phyloP scores from a whole-genome alignment of 768 basidiomycete genomes.

The Plicaturopsis crispa region DNA sequence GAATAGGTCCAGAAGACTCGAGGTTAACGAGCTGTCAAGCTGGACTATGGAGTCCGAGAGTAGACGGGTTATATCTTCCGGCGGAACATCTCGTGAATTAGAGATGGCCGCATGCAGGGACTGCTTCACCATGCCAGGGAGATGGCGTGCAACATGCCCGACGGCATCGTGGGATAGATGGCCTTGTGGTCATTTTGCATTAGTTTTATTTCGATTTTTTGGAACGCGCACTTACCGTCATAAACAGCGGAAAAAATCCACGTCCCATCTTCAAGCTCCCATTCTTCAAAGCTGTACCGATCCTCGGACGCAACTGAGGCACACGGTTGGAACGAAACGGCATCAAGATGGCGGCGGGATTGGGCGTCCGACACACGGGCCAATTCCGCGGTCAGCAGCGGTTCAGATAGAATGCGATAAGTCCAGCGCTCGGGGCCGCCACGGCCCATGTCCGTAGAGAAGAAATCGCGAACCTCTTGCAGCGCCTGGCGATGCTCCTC shows the following conservation, averaged over 20 bases:
- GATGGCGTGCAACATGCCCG: conserved; percentile 24
- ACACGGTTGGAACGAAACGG: conserved; percentile 45
- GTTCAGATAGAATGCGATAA: conserved; percentile 39
- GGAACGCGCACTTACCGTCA: conserved; percentile 30
- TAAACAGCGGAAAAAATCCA: conserved; percentile 43
- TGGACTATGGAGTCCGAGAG: conserved; percentile 27
- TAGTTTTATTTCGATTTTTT: not conserved
- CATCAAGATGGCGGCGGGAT: too few species aligned
- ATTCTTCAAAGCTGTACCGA: conserved; percentile 33
- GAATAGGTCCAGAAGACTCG: conserved; percentile 32
- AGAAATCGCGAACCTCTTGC: conserved; percentile 46
- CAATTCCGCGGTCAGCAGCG: conserved; percentile 30
- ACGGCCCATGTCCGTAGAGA: conserved; percentile 44
- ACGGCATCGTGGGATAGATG: conserved; percentile 41
- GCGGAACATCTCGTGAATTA: not conserved
- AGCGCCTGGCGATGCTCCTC: conserved; percentile 41
- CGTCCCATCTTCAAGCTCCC: conserved; percentile 26
- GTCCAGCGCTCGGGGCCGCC: conserved; percentile 46
- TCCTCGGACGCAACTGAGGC: conserved; percentile 36
- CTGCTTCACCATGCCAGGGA: conserved; percentile 25
- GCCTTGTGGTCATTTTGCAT: too few species aligned
- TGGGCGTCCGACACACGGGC: conserved; percentile 26
- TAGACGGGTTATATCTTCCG: conserved; percentile 19
- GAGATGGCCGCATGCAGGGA: conserved; percentile 16
- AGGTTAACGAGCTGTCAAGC: conserved; percentile 30